Base-by-base conservation (phyloP, 164 flowering plant species). In the Liriodendron chinense region DNA sequence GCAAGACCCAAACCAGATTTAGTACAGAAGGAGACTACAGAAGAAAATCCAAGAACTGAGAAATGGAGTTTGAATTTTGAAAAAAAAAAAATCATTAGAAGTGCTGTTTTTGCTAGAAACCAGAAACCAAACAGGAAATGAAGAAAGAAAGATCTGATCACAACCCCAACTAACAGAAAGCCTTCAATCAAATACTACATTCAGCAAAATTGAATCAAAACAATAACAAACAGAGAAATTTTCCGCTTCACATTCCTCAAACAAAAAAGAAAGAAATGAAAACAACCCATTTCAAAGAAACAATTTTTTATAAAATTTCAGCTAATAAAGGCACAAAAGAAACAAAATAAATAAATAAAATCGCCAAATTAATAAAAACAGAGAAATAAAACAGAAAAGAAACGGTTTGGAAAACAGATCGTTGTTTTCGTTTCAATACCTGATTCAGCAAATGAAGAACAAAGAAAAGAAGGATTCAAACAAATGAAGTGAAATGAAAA, bases 381-480 rank as follows among this genome's bases (percentile, higher is more conserved):
- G 59, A 53, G 59, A 34, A 34, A 34, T 34, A 34, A 34, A 34
- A 34, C n/a, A 34, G 43, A 34, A 34, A 34, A 34, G 43, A 34
- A 7, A 34, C 43, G 5, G 7, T 34, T 34, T 34, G 43, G 43
- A 34, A 34, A 34, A 34, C 0, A 34, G 5, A 34, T 34, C 43
- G n/a, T 34, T 34, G 7, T 20, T 57, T 57, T 57, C 20, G 62
- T 57, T 57, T 14, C 62, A 57, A 8, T 23, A 22, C 22, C 67
- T 24, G 24, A 14, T 64, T 21, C 25, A 64, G 67, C 24, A 1
- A 10, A 64, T 64, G 34, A 21, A 64, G 16, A 61, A 61, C 20
- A 61, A 61, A 22, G 64, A 61, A n/a, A 61, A 61, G 22, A 64
- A 24, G 67, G 25, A 64, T 64, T 64, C 66, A 64, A 64, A 64